phyloP scores from a whole-genome alignment of 208 protist species.

The Leishmania aethiopica region DNA sequence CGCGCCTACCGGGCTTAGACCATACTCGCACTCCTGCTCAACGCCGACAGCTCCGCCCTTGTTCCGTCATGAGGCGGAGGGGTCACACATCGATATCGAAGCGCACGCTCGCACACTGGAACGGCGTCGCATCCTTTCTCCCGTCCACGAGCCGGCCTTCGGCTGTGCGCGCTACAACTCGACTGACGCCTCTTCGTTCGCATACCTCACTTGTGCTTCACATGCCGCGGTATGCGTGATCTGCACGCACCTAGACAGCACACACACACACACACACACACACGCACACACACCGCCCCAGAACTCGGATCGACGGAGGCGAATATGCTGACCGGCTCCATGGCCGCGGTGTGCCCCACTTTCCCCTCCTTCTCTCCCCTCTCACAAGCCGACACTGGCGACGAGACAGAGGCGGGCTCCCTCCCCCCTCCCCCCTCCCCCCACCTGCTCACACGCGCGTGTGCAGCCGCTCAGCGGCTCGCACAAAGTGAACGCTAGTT shows the following conservation, averaged over 20 bases:
- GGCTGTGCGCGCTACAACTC: neutral
- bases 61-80: neutral
- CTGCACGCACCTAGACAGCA: too few species aligned
- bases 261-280: too few species aligned
- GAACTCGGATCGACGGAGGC: too few species aligned
- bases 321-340: neutral
- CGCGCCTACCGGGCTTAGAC: neutral
- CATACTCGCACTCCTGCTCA: neutral
- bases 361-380: neutral
- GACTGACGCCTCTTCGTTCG: neutral
- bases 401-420: neutral
- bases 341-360: neutral
- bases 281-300: too few species aligned
- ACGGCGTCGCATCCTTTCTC: neutral
- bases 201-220: neutral
- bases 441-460: neutral
- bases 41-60: neutral
- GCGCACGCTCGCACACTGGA: neutral
- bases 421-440: too few species aligned
- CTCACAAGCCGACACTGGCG: neutral
- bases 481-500: too few species aligned
- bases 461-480: neutral
- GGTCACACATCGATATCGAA: neutral
- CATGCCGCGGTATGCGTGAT: neutral
- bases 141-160: neutral